phyloP scores from a whole-genome alignment of 768 basidiomycete genomes.

The Sistotremastrum suecicum region DNA sequence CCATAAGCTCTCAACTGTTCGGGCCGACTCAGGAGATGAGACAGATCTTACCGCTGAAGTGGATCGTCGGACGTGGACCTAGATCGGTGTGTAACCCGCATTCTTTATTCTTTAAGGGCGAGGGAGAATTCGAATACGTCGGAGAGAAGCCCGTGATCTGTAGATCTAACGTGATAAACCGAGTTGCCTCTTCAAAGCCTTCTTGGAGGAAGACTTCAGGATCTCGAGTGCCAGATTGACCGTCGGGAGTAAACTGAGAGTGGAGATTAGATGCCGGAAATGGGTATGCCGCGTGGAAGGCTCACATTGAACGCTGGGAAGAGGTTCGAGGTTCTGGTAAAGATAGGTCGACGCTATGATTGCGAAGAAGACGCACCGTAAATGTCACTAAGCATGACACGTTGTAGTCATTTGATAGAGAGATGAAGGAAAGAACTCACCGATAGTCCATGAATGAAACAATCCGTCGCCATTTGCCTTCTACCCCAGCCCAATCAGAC shows the following conservation, averaged over 20 bases:
- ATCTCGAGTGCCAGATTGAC: conserved; percentile 22
- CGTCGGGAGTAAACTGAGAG: conserved; percentile 6
- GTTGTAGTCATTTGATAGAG: not conserved
- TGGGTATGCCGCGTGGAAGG: conserved; percentile 15
- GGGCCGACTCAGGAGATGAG: too few relatives aligned
- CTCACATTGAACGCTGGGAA: conserved; percentile 7
- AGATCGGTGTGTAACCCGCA: conserved; percentile 6
- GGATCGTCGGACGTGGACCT: conserved; percentile 26
- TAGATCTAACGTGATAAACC: conserved; percentile 45
- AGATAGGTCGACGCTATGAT: not conserved
- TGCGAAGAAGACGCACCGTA: not conserved
- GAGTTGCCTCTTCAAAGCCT: conserved; percentile 49
- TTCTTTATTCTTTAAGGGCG: conserved; percentile 11
- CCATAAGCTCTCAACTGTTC: too few relatives aligned
- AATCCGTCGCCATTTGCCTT: conserved; percentile 61
- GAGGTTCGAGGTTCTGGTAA: conserved; percentile 3
- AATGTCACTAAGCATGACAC: conserved; percentile 21
- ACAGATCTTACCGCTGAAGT: conserved; percentile 16
- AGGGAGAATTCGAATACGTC: conserved; percentile 6
- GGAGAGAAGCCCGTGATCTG: conserved; percentile 20
- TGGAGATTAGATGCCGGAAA: conserved; percentile 4
- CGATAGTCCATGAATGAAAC: conserved; percentile 73
- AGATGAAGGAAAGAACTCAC: conserved; percentile 18
- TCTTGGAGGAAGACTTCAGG: conserved; percentile 37
- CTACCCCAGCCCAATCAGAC: conserved; percentile 61